These are phyloP conservation scores for Ilyonectria mors-panacis DNA, from an alignment of 2,329 filamentous ascomycete genomes.

Conservation along the genomic window DNA sequence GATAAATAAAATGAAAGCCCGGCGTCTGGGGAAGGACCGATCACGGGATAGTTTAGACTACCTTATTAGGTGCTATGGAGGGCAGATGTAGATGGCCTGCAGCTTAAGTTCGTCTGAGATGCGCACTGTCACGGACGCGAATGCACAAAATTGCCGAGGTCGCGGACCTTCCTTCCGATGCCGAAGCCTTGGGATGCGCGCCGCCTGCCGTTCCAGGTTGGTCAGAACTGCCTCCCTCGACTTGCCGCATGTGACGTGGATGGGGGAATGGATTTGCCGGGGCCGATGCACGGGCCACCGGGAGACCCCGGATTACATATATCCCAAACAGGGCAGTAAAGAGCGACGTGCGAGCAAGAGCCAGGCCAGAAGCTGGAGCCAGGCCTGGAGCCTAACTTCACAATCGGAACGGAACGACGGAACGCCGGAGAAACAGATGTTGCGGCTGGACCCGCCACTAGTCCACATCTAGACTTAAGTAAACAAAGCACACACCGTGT, in stretches of 20 bases:
- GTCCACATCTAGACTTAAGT: conserved; percentile 45
- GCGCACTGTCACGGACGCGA: conserved; percentile 29
- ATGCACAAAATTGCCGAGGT: conserved; percentile 34
- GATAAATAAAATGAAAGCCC: conserved; percentile 8
- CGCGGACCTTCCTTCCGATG: conserved; percentile 31
- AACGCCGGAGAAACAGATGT: conserved; percentile 44
- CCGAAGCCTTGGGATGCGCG: conserved; percentile 24
- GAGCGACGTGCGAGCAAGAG: conserved; percentile 17
- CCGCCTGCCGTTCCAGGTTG: conserved; percentile 29
- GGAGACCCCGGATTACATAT: conserved; percentile 26
- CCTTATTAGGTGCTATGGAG: conserved; percentile 7
- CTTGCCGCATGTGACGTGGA: conserved; percentile 29
- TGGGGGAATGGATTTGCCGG: conserved; percentile 30
- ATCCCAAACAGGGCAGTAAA: conserved; percentile 21
- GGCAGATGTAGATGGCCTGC: conserved; percentile 13
- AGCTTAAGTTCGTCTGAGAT: conserved; percentile 28
- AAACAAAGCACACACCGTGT: conserved; percentile 47
- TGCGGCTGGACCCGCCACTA: conserved; percentile 42
- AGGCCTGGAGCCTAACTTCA: background rate
- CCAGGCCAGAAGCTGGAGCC: background rate
- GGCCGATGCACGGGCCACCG: conserved; percentile 7
- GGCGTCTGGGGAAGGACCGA: conserved; percentile 10
- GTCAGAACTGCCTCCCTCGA: conserved; percentile 3
- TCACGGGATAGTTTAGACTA: conserved; percentile 19
- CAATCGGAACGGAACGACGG: conserved; percentile 34